phyloP scores from a whole-genome alignment of 768 basidiomycete genomes.

The Suillus variegatus region DNA sequence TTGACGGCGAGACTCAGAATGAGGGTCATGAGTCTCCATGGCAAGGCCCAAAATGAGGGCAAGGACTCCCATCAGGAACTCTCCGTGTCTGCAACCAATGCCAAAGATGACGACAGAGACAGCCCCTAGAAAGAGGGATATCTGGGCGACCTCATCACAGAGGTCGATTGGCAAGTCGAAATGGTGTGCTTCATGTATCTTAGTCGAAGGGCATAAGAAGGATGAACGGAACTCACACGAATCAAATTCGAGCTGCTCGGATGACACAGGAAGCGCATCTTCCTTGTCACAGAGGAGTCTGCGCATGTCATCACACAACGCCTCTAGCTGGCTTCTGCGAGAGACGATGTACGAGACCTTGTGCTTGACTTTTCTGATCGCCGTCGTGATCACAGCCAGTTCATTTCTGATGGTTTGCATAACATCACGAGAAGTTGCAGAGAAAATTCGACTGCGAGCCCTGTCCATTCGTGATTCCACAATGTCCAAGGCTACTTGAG shows the following conservation, averaged over 20 bases:
- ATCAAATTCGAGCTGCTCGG: background rate
- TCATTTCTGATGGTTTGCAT: no score
- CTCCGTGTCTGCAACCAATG: conserved; percentile 9
- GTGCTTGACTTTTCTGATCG: no score
- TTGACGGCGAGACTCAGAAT: background rate
- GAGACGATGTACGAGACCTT: no score
- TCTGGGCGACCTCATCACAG: conserved; percentile 6
- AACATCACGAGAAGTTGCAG: no score
- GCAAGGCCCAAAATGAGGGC: conserved; percentile 15
- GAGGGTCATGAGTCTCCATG: background rate
- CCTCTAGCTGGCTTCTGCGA: no score
- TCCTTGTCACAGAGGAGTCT: no score
- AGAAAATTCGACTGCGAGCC: no score
- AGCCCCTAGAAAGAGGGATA: no score
- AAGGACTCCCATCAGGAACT: conserved; percentile 22
- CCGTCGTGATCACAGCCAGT: no score
- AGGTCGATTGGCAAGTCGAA: conserved; percentile 10
- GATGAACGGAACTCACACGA: background rate
- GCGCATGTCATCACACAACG: no score
- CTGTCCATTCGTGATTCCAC: no score
- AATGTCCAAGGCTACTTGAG: background rate
- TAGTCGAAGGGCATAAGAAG: background rate
- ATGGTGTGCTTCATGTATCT: conserved; percentile 7
- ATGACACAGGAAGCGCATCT: no score
- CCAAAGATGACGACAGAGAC: background rate